phyloP scores from a whole-genome alignment of 257 asterid genomes.

The Capsicum pubescens region DNA sequence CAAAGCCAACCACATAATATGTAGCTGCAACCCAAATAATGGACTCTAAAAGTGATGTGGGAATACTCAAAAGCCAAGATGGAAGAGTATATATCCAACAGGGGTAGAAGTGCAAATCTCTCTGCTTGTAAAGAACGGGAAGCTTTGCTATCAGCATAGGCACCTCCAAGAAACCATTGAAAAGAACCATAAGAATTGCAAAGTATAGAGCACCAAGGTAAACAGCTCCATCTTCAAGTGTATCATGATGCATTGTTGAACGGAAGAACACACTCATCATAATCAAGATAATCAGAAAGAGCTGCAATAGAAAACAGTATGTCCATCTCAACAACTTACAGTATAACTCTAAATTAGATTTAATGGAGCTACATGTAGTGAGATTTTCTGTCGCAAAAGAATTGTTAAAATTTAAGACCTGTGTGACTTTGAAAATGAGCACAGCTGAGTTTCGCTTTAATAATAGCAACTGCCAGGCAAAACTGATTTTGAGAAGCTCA shows the following conservation, averaged over 20 bases:
- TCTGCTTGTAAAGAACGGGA: slow-evolving; percentile 88
- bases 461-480: slow-evolving; percentile 68
- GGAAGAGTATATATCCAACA: slow-evolving; percentile 91
- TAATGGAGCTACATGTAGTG: background rate
- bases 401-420: slow-evolving; percentile 43
- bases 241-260: slow-evolving; percentile 66
- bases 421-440: slow-evolving; percentile 65
- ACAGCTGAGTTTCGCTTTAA: slow-evolving; percentile 71
- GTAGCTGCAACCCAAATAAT: slow-evolving; percentile 79
- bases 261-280: slow-evolving; percentile 88
- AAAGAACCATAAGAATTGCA: slow-evolving; percentile 74
- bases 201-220: slow-evolving; percentile 87
- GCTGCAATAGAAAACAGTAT: slow-evolving; percentile 54
- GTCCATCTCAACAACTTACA: background rate
- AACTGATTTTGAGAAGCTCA: slow-evolving; percentile 59
- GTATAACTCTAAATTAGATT: background rate
- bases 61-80: slow-evolving; percentile 81
- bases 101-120: slow-evolving; percentile 82
- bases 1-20: slow-evolving; percentile 86
- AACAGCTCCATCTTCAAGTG: slow-evolving; percentile 73
- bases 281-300: slow-evolving; percentile 59
- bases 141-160: slow-evolving; percentile 80
- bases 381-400: background rate
- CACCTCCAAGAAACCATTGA: slow-evolving; percentile 87
- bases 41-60: slow-evolving; percentile 70